Percentiles rank a stretch among this genome's conserved stretches.
phyloP scores from a whole-genome alignment of 2,329 filamentous ascomycete genomes.

The Sarocladium strictum region DNA sequence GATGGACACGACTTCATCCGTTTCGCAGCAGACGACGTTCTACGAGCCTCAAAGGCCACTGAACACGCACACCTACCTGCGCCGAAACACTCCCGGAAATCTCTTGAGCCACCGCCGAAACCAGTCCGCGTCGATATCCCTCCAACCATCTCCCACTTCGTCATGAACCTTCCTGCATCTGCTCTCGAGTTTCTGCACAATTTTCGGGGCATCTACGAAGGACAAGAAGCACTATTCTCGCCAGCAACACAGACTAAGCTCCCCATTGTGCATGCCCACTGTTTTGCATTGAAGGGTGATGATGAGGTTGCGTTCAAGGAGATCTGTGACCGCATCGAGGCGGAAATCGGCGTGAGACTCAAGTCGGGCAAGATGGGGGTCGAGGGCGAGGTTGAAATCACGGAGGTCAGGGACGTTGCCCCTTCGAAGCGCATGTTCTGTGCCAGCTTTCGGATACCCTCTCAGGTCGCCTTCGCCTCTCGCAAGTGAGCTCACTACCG shows the following conservation, averaged over 20 bases:
- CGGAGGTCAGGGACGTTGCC: conserved; percentile 78
- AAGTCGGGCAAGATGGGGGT: conserved; percentile 38
- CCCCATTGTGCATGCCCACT: conserved; percentile 89
- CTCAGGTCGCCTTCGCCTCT: conserved; percentile 70
- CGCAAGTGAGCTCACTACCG: conserved; percentile 17
- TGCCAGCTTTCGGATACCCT: conserved; percentile 80
- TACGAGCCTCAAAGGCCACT: conserved; percentile 41
- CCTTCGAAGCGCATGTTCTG: conserved; percentile 97
- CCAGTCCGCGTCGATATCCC: conserved; percentile 52
- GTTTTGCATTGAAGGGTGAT: conserved; percentile 79
- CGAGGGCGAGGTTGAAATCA: conserved; percentile 47
- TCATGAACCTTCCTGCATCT: conserved; percentile 94
- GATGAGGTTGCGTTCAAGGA: conserved; percentile 59
- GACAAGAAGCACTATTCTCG: conserved; percentile 58
- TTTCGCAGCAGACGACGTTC: conserved; percentile 56
- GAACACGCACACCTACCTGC: conserved; percentile 49
- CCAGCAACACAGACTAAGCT: conserved; percentile 54
- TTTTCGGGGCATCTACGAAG: conserved; percentile 69
- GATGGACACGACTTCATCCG: conserved; percentile 81
- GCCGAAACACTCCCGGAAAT: conserved; percentile 30
- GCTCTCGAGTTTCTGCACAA: conserved; percentile 74
- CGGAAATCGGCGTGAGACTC: conserved; percentile 34
- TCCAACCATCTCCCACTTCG: conserved; percentile 79
- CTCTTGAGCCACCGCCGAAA: conserved; percentile 27
- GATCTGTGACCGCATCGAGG: conserved; percentile 34